Base-by-base conservation (phyloP, 1,139 yeast species). In the Taphrina populina region DNA sequence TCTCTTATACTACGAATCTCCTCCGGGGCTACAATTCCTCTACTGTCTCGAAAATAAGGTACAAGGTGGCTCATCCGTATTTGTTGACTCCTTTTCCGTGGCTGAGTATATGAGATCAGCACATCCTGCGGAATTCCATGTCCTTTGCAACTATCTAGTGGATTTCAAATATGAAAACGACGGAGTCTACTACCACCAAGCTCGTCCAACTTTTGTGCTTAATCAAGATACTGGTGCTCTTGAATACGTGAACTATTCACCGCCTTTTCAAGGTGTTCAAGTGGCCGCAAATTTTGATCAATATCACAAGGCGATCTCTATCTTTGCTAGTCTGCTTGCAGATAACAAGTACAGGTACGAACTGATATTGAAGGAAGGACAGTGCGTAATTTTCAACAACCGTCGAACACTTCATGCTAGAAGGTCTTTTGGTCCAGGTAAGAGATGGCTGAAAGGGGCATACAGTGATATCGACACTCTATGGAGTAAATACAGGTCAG, bases 211-310 rank as follows among this genome's bases (percentile, higher is more conserved):
- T 58, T 72, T 86, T 13, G 84, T 82, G 36, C 86, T 83, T 63
- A 80, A 80, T 57, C n/a, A 30, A 6, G 73, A 73, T 4, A 54
- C 44, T 10, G 55, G 55, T 35, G 21, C 73, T 0, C 78, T 84
- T 58, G 77, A 77, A 60, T 82, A 77, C 51, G 78, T 84, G 32
- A 84, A 84, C 64, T 86, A 85, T 66, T 81, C 94, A 1, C 95
- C 95, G 1, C 94, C 94, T 10, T 86, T 84, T 72, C 95, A 86
- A 65, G 94, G 88, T 0, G 88, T 83, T 59, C 68, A 54, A 21
- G 37, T 40, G 30, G 21, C 52, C 0, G 45, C 29, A 21, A 63
- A 66, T 4, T 62, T 62, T 24, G 21, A 57, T 26, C 39, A 32
- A 23, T 63, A 63, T 49, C 37, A 62, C n/a, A 35, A 44, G 7